Conservation (phyloP, 1,284 basidiomycete genomes). For the Rhodotorula mucilaginosa region DNA sequence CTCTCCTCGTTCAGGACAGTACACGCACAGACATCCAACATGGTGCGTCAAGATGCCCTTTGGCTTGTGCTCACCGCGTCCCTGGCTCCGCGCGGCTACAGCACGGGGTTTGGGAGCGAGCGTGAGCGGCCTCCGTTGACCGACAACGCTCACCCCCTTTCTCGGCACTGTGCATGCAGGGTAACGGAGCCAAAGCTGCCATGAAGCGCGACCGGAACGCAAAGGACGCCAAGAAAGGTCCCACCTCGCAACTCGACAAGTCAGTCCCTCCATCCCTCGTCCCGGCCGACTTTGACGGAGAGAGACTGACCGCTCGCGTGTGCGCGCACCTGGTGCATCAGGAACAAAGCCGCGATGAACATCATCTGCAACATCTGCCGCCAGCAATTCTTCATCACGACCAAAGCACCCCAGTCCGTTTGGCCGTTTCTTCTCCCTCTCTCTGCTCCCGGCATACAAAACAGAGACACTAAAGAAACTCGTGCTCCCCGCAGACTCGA, state of each 20-base stretch:
- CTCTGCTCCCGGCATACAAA: neutral
- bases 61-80: neutral
- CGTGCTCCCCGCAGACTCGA: no score
- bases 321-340: neutral
- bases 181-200: slow-evolving; percentile 30
- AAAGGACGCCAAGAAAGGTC: slow-evolving; percentile 25
- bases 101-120: neutral
- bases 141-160: no score
- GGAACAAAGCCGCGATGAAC: slow-evolving; percentile 24
- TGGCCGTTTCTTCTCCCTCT: neutral
- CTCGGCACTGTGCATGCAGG: neutral
- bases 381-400: slow-evolving; percentile 23
- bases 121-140: neutral
- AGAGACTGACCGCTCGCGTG: neutral
- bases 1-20: neutral
- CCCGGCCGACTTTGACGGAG: no score
- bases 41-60: neutral
- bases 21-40: neutral
- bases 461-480: no score
- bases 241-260: slow-evolving; percentile 21
- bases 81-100: neutral
- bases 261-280: neutral
- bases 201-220: slow-evolving; percentile 25
- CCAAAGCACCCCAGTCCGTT: neutral
- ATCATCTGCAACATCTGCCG: slow-evolving; percentile 29